Conservation (phyloP, 257 asterid species). For the Capsicum baccatum region DNA sequence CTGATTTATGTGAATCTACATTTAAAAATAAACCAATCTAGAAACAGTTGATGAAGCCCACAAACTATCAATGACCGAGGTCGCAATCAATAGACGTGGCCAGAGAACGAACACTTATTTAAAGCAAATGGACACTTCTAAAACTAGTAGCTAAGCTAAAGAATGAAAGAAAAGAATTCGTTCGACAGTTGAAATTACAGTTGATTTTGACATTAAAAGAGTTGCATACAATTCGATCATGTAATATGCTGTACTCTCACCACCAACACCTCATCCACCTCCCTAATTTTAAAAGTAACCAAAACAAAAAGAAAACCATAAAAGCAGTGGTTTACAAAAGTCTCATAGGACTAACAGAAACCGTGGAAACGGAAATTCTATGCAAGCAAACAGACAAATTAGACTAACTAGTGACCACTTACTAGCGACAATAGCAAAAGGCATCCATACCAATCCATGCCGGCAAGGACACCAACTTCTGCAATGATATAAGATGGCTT, state of each 20-base stretch:
- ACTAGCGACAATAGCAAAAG: background rate
- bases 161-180: background rate
- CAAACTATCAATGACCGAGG: background rate
- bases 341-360: background rate
- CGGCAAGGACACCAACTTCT: background rate
- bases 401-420: background rate
- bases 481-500: background rate
- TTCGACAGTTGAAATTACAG: slow-evolving; percentile 11
- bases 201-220: slow-evolving; percentile 17
- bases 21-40: background rate
- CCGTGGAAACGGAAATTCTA: background rate
- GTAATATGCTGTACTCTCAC: slow-evolving; percentile 4
- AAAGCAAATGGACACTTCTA: background rate
- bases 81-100: background rate
- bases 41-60: background rate
- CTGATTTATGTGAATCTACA: background rate
- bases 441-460: background rate
- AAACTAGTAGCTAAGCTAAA: slow-evolving; percentile 4
- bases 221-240: slow-evolving; percentile 27
- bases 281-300: slow-evolving; percentile 9
- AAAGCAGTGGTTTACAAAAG: background rate
- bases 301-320: background rate
- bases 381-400: slow-evolving; percentile 24
- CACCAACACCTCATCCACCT: slow-evolving; percentile 12
- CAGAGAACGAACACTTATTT: slow-evolving; percentile 4